Conservation (phyloP, 2,329 filamentous ascomycete genomes). For the Cercospora sesami region DNA sequence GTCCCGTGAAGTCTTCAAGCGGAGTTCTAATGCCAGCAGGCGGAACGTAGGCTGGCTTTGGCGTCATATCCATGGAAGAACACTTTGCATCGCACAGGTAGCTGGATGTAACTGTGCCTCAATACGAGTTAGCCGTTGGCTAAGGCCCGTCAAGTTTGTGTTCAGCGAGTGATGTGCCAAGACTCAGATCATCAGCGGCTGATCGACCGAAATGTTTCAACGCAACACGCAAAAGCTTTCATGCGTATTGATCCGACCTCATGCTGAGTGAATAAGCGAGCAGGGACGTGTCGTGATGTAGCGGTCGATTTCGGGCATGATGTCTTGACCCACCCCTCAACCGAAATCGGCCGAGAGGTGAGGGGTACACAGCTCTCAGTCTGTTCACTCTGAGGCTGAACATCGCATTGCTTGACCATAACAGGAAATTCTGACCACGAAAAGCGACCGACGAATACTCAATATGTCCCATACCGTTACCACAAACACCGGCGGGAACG, state of each 20-base stretch:
- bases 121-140: neutral
- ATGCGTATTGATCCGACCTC: neutral
- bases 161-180: neutral
- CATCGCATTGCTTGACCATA: conserved; percentile 3
- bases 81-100: neutral
- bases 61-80: neutral
- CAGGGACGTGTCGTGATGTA: neutral
- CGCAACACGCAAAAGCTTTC: neutral
- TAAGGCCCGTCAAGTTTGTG: neutral
- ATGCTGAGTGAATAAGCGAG: neutral
- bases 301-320: neutral
- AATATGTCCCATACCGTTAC: conserved; percentile 12
- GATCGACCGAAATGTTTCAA: neutral
- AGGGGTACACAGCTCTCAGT: conserved; percentile 4
- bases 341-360: conserved; percentile 8
- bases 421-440: conserved; percentile 4
- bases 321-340: conserved; percentile 5
- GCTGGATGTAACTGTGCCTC: neutral
- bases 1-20: conserved; percentile 18
- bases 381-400: neutral
- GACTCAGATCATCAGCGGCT: neutral
- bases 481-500: conserved; percentile 22
- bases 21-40: conserved; percentile 14
- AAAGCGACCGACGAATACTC: neutral
- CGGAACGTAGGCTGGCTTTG: conserved; percentile 15